A percentile compares a stretch with the other conserved stretches of the same genome.
Conservation (phyloP, 176 grass and related monocot species). For the Thalia dealbata region DNA sequence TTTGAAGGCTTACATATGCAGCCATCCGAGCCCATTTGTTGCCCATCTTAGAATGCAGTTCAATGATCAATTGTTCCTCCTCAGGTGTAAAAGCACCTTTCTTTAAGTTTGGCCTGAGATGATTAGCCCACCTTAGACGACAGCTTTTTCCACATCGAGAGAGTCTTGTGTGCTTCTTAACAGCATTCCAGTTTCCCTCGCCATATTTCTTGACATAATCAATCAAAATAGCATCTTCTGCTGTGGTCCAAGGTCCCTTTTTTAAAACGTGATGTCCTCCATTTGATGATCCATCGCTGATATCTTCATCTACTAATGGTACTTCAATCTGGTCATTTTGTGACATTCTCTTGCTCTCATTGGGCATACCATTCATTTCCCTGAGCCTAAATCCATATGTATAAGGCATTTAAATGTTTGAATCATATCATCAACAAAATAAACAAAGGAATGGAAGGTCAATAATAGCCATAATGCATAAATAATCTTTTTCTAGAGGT, state of each 20-base stretch:
- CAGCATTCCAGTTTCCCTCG: conserved; percentile 8
- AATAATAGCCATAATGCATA: background rate
- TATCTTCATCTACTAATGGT: background rate
- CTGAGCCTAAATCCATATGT: background rate
- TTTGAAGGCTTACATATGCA: background rate
- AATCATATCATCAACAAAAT: background rate
- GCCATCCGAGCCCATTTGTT: conserved; percentile 11
- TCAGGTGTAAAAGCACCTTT: conserved; percentile 3
- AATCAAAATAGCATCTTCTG: conserved; percentile 1
- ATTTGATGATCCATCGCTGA: background rate
- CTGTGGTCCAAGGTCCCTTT: conserved; percentile 4
- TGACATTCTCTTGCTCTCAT: conserved; percentile 5
- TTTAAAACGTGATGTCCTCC: background rate
- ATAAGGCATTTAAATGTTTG: background rate
- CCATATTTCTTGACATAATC: conserved; percentile 2
- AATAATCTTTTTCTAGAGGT: background rate
- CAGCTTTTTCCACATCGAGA: conserved; percentile 10
- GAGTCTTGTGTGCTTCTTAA: conserved; percentile 3
- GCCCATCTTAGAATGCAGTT: conserved; percentile 6
- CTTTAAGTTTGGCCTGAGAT: conserved; percentile 5
- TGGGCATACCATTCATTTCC: conserved; percentile 4
- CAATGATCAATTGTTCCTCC: conserved; percentile 10
- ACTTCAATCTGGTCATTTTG: conserved; percentile 9
- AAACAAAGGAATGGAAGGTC: background rate
- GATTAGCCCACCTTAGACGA: conserved; percentile 7